Evolutionary conservation across 345 rosid genomes (phyloP).

Genomic region (Pelargonium nanum): DNA sequence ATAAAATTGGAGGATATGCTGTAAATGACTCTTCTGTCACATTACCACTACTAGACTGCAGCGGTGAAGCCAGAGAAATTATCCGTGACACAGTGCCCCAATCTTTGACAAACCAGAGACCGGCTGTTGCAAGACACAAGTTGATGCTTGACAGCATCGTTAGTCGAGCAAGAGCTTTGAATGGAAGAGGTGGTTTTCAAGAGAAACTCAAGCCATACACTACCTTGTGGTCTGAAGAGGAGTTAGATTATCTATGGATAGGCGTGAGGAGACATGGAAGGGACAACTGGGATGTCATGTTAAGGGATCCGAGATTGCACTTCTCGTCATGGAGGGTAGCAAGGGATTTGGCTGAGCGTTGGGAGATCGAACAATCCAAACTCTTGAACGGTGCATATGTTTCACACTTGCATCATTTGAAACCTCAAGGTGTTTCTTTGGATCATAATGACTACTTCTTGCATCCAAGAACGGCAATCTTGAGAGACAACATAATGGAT

Average conservation of each 20-base stretch:
- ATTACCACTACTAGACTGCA: conserved; percentile 9
- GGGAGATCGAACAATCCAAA: conserved; percentile 38
- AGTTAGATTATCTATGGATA: conserved; percentile 42
- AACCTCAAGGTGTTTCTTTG: conserved; percentile 11
- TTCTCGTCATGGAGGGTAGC: conserved; percentile 29
- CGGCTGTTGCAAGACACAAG: conserved; percentile 23
- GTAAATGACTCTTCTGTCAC: conserved; percentile 7
- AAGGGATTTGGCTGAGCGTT: conserved; percentile 30
- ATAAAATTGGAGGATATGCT: conserved; percentile 11
- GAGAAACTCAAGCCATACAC: conserved; percentile 14
- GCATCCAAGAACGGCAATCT: conserved; percentile 9
- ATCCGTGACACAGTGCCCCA: conserved; percentile 14
- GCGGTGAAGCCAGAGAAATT: conserved; percentile 10
- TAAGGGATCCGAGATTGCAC: conserved; percentile 29
- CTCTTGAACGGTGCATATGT: conserved; percentile 15
- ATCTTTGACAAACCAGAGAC: conserved; percentile 13
- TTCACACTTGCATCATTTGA: conserved; percentile 11
- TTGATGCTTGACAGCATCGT: conserved; percentile 27
- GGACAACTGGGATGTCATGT: conserved; percentile 36
- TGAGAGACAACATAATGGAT: conserved; percentile 17
- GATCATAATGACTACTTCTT: conserved; percentile 12
- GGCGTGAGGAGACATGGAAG: conserved; percentile 46
- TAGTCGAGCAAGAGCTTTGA: conserved; percentile 15
- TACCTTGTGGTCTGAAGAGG: conserved; percentile 38
- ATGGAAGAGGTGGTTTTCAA: conserved; percentile 18